Evolutionary conservation across 805 yeast genomes (phyloP), one percentile per base, ranked within the genome.

Genomic region (Sugiyamaella smithiae): DNA sequence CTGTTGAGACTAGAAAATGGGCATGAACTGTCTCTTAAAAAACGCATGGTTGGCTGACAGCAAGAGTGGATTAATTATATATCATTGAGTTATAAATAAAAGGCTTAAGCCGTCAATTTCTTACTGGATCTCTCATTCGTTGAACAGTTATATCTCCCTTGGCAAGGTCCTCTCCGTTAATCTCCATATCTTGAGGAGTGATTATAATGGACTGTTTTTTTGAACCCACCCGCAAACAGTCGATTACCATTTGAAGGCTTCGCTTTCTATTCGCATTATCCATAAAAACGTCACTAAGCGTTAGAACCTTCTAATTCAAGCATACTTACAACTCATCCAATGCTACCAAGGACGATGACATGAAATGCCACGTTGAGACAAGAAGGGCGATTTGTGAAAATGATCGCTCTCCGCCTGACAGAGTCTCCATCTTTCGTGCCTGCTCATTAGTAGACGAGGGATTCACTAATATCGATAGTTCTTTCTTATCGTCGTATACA

Each of bases 321-420:
- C 32, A 8, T 23, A 40, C 43, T 40, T 25, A 40, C 43, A 71
- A 93, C 66, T 93, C 99, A 67, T 93, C 99, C 51, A 93, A 70
- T 0, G 97, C 97, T 51, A 95, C 78, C 16, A 93, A 77, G 49
- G 86, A 79, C 0, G 95, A 84, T 52, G 84, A 81, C 96, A 93
- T 90, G 23, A 88, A 84, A 55, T 81, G 81, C 99, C 99, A 93
- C 24, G 95, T 85, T 0, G 97, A 84, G 51, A 91, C 71, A 40
- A 93, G 67, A 50, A 93, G 74, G 0, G 97, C 86, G 54, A 91
- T 82, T 64, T 95, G 99, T 0, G 96, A 82, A 65, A 85, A 91
- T 0, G 97, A 88, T 63, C 90, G 90, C 64, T 93, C 99, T 40
- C 99, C 99, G 31, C 99, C 99, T 1, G 97, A 88, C 22, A 91